Percentiles rank a stretch among this genome's conserved stretches.
Conservation (phyloP, 345 rosid genomes). For the Erodium maritimum region DNA sequence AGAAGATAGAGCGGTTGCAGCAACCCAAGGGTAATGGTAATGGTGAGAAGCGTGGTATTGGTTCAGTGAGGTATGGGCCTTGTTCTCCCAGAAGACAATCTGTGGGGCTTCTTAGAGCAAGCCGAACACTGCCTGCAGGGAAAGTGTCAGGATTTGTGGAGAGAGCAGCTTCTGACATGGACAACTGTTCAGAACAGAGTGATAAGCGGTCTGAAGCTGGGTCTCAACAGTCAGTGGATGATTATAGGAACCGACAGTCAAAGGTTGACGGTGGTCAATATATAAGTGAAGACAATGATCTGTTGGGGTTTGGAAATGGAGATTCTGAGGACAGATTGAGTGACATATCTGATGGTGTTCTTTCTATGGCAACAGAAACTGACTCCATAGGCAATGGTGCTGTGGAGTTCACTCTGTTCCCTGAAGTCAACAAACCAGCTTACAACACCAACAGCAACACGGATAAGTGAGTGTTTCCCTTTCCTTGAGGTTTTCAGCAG, state of each 20-base stretch:
- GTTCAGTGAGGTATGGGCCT: slow-evolving; percentile 38
- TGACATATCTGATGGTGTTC: slow-evolving; percentile 85
- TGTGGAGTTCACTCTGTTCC: slow-evolving; percentile 70
- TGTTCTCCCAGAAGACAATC: slow-evolving; percentile 66
- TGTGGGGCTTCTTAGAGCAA: slow-evolving; percentile 29
- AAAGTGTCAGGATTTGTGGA: slow-evolving; percentile 29
- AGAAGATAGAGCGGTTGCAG: slow-evolving; percentile 59
- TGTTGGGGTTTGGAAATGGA: slow-evolving; percentile 59
- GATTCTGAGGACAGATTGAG: slow-evolving; percentile 79
- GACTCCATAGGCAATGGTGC: slow-evolving; percentile 62
- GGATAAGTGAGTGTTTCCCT: slow-evolving; percentile 42
- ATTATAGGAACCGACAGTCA: slow-evolving; percentile 25
- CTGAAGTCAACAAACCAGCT: slow-evolving; percentile 39
- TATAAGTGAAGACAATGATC: slow-evolving; percentile 50
- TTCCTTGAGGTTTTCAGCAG: not conserved
- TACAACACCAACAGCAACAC: slow-evolving; percentile 36
- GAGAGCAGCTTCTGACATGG: slow-evolving; percentile 49
- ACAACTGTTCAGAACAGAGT: slow-evolving; percentile 45
- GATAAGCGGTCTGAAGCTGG: slow-evolving; percentile 67
- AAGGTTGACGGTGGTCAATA: slow-evolving; percentile 26
- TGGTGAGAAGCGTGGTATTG: slow-evolving; percentile 31
- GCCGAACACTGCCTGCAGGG: slow-evolving; percentile 22
- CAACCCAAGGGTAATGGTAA: slow-evolving; percentile 31
- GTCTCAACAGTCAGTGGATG: slow-evolving; percentile 48
- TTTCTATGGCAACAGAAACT: slow-evolving; percentile 89